Conservation (phyloP, 2,329 filamentous ascomycete species). For the Penicillium capsulatum region DNA sequence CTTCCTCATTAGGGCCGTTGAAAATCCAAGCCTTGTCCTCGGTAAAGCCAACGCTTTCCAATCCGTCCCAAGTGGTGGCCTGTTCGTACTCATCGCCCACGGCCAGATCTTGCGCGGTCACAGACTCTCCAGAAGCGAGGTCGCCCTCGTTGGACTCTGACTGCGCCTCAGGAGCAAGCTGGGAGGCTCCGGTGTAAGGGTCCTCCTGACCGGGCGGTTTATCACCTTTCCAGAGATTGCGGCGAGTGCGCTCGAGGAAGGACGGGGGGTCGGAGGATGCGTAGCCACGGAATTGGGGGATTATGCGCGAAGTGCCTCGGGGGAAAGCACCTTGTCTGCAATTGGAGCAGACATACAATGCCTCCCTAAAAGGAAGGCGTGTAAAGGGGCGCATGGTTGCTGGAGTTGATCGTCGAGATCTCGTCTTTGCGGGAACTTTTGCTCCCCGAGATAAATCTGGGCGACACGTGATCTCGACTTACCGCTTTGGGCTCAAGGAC, state of each 20-base stretch:
- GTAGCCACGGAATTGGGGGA: slow-evolving; percentile 35
- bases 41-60: slow-evolving; percentile 53
- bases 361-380: slow-evolving; percentile 38
- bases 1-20: slow-evolving; percentile 28
- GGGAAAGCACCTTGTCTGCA: slow-evolving; percentile 38
- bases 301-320: slow-evolving; percentile 23
- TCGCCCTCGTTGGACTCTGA: slow-evolving; percentile 20
- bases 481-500: slow-evolving; percentile 6
- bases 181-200: slow-evolving; percentile 43
- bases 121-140: slow-evolving; percentile 11
- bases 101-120: slow-evolving; percentile 10
- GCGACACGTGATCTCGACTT: slow-evolving; percentile 28
- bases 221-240: slow-evolving; percentile 28
- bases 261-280: slow-evolving; percentile 32
- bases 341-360: slow-evolving; percentile 39
- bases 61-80: slow-evolving; percentile 44
- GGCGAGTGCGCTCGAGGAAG: slow-evolving; percentile 45
- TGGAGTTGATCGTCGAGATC: slow-evolving; percentile 7
- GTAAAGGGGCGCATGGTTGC: slow-evolving; percentile 38
- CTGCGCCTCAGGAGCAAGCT: slow-evolving; percentile 25
- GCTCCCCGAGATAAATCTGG: slow-evolving; percentile 24
- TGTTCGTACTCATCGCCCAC: slow-evolving; percentile 12
- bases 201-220: slow-evolving; percentile 48
- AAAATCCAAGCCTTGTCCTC: slow-evolving; percentile 36
- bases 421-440: slow-evolving; percentile 17